Conservation (phyloP, 371 early-diverging fungal species). For the Actinomortierella wolfii region DNA sequence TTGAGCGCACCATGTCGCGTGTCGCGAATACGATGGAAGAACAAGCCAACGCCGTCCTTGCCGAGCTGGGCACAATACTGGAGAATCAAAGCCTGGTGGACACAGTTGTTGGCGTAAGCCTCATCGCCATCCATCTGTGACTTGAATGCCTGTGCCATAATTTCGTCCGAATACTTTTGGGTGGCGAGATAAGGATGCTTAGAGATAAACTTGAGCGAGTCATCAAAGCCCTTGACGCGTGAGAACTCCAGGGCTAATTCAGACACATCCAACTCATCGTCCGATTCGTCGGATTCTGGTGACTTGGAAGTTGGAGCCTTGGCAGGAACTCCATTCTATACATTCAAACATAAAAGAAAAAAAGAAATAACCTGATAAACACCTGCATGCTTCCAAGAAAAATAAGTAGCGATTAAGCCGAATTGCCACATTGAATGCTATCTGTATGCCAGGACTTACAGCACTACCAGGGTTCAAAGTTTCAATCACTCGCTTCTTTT, state of each 20-base stretch:
- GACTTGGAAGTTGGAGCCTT: constrained; percentile 23
- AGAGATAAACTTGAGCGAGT: constrained; percentile 67
- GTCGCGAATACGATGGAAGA: constrained; percentile 61
- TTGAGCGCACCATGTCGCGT: constrained; percentile 42
- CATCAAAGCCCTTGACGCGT: constrained; percentile 66
- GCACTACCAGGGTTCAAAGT: constrained; percentile 71
- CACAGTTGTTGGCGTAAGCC: constrained; percentile 72
- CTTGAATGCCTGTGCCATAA: constrained; percentile 87
- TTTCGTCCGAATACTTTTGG: constrained; percentile 77
- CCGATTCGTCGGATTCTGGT: constrained; percentile 58
- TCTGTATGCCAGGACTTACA: constrained; percentile 33
- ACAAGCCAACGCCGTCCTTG: constrained; percentile 82
- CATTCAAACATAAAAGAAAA: constrained; percentile 11
- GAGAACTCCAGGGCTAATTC: constrained; percentile 68
- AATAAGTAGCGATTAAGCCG: too few relatives aligned
- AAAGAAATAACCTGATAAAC: neutral
- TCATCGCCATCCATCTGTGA: constrained; percentile 74
- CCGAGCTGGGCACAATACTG: constrained; percentile 87
- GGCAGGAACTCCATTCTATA: constrained; percentile 30
- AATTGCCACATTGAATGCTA: too few relatives aligned
- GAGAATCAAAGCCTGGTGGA: constrained; percentile 81
- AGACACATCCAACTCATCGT: constrained; percentile 65
- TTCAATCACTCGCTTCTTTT: constrained; percentile 68
- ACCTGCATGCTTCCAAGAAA: constrained; percentile 2
- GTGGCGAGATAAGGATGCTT: constrained; percentile 72